Evolutionary conservation across 225 moss, liverwort and hornwort genomes (phyloP), one percentile per base, ranked within the genome.

Genomic region (Physcomitrellopsis africana): DNA sequence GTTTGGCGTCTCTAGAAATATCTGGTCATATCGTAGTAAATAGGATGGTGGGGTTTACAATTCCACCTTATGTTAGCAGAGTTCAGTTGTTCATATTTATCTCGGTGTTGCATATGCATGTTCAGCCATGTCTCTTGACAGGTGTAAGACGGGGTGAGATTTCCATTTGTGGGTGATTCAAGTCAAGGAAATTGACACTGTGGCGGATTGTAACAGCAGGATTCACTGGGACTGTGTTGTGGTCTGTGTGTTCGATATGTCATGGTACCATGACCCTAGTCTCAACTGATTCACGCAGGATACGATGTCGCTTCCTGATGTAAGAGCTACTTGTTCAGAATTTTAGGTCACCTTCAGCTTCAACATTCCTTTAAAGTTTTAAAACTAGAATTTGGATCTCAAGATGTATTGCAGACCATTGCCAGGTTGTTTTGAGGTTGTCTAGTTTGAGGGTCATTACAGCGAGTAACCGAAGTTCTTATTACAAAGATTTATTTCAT

Each of bases 1-100:
- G 97, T 99, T 75, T 97, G 75, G 82, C 15, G n/a, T 11, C 37
- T 59, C 26, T 4, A 74, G 66, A 65, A 20, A 57, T 16, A 27
- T 65, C 69, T 54, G 73, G 64, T 80, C 58, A 19, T 69, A 29
- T 29, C 29, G 2, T 4, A 29, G 29, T 29, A 29, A 29, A 1
- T 29, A 29, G 29, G 29, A 29, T 29, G 29, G 4, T 29, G 29
- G 29, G 4, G 29, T 46, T 68, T 63, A n/a, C 47, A 54, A 65
- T 73, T 72, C 72, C 59, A 52, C 58, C 67, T 60, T 60, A 52
- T 51, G 11, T 41, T 45, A 69, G 76, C 72, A 54, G 65, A 80
- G 69, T 29, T 29, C 29, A 69, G 63, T 45, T 46, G n/a, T n/a
- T n/a, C 19, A 59, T 51, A 41, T 20, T 58, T 58, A n/a, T 26